phyloP scores from a whole-genome alignment of 805 yeast species.

The Kuraishia hungarica region DNA sequence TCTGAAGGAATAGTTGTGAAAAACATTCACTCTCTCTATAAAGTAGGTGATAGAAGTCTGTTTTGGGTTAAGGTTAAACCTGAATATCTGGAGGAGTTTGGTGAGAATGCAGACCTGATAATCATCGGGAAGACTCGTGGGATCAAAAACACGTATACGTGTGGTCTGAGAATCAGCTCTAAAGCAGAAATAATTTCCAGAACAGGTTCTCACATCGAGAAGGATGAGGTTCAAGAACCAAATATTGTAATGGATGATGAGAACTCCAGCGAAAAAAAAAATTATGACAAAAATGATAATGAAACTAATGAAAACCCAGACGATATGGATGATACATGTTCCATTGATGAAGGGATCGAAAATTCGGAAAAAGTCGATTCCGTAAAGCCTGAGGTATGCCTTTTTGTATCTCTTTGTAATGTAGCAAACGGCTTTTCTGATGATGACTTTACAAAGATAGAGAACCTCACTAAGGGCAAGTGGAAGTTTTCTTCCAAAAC shows the following conservation, averaged over 20 bases:
- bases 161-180: slow-evolving; percentile 43
- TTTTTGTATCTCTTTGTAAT: slow-evolving; percentile 60
- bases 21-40: slow-evolving; percentile 47
- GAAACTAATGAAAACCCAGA: too few species aligned
- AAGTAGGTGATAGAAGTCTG: slow-evolving; percentile 45
- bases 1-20: slow-evolving; percentile 84
- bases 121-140: slow-evolving; percentile 76
- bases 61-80: slow-evolving; percentile 91
- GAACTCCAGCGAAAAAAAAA: slow-evolving; percentile 8
- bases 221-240: too few species aligned
- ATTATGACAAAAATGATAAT: too few species aligned
- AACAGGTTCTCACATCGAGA: not conserved
- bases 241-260: not conserved
- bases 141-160: slow-evolving; percentile 60
- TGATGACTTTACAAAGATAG: slow-evolving; percentile 53
- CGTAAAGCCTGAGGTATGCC: slow-evolving; percentile 7
- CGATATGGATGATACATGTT: not conserved
- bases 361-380: not conserved
- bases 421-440: slow-evolving; percentile 80
- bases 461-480: slow-evolving; percentile 43
- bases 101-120: slow-evolving; percentile 75
- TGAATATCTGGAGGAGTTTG: slow-evolving; percentile 77
- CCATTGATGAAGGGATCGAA: not conserved
- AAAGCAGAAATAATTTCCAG: slow-evolving; percentile 15
- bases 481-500: slow-evolving; percentile 42